These are phyloP conservation scores for Arxiozyma slooffiae DNA, from an alignment of 1,139 yeast genomes.

Conservation along the genomic window DNA sequence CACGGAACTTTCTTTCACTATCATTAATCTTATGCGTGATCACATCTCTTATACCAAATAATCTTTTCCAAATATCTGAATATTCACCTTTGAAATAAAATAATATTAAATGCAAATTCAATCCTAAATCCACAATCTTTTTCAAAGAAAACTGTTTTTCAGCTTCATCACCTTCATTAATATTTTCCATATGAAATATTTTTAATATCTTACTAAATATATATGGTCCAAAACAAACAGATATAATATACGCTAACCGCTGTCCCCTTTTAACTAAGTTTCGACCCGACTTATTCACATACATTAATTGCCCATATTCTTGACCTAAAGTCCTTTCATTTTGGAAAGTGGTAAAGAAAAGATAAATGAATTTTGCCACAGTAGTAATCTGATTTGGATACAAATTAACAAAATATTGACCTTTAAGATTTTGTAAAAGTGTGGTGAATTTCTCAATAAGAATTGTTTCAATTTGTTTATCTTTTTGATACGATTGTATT, in stretches of 20 bases:
- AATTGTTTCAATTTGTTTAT: constrained; percentile 55
- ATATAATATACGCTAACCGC: constrained; percentile 44
- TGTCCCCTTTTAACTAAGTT: constrained; percentile 39
- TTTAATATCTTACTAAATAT: constrained; percentile 31
- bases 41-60: constrained; percentile 73
- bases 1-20: constrained; percentile 29
- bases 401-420: constrained; percentile 59
- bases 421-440: constrained; percentile 37
- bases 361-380: constrained; percentile 49
- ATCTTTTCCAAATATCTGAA: constrained; percentile 65
- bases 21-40: constrained; percentile 52
- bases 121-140: constrained; percentile 38
- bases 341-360: constrained; percentile 58
- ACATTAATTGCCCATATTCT: constrained; percentile 80
- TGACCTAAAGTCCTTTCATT: constrained; percentile 86
- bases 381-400: constrained; percentile 56
- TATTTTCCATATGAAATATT: constrained; percentile 12
- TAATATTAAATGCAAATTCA: constrained; percentile 65
- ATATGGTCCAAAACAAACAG: constrained; percentile 53
- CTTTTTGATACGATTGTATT: constrained; percentile 84
- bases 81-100: constrained; percentile 77
- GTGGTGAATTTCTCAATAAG: constrained; percentile 49
- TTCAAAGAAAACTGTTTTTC: background rate
- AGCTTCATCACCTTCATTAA: constrained; percentile 15
- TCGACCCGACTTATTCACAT: constrained; percentile 46